These are phyloP conservation scores for Asterochloris erici DNA, from an alignment of 139 green algal species.

Conservation along the genomic window DNA sequence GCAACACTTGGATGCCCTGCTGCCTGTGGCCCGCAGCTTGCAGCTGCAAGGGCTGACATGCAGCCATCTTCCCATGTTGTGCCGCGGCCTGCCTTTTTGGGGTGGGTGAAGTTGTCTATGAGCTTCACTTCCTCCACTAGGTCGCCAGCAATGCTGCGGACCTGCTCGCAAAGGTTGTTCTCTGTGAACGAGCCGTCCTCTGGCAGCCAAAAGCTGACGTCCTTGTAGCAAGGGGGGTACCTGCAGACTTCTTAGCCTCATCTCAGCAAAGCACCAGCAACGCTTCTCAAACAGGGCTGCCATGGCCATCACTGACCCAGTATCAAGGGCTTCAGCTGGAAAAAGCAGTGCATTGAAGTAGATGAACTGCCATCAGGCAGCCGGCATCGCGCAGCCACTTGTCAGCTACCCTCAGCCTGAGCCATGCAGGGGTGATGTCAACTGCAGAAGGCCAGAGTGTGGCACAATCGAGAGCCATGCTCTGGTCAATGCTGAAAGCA, in stretches of 20 bases:
- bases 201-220: constrained; percentile 96
- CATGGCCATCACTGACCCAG: no score
- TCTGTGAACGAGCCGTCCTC: constrained; percentile 79
- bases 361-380: no score
- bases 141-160: constrained; percentile 78
- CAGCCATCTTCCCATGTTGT: neutral
- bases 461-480: no score
- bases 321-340: no score
- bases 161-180: constrained; percentile 98
- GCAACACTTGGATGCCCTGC: neutral
- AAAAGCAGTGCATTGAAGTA: no score
- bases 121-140: constrained; percentile 94
- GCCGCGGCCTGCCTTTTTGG: constrained; percentile 67
- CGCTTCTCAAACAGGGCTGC: no score
- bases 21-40: neutral
- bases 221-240: constrained; percentile 38
- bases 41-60: neutral
- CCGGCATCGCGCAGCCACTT: no score
- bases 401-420: no score
- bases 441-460: no score
- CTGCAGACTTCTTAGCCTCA: neutral
- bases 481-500: no score
- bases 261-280: no score
- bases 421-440: no score
- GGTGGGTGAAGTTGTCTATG: constrained; percentile 96